Evolutionary conservation across 1,139 yeast genomes (phyloP), one percentile per base, ranked within the genome.

Genomic region (Cylindricascospora bacillispora): DNA sequence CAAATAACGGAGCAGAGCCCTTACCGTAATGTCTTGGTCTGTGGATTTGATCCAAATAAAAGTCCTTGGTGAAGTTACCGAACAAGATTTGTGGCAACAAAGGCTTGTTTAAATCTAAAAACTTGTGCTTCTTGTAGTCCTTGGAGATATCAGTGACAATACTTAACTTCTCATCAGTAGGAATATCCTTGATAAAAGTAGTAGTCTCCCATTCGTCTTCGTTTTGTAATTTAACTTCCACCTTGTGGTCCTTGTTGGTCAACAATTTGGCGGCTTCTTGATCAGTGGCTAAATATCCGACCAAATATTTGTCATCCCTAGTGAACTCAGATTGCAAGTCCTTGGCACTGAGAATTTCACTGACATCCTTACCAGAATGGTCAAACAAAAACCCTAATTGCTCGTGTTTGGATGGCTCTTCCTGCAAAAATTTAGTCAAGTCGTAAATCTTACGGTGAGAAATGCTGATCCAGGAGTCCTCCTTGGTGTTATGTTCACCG

Each of bases 31-130:
- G 98, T 52, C 98, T 76, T 33, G 98, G 98, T 56, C 95, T 73
- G 57, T 89, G 98, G 26, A 89, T 92, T 59, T 89, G 97, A 53
- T 85, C 95, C 50, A 89, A 65, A 56, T 89, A 89, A 50, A 89
- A 89, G 29, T 81, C 93, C 54, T 82, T 86, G 26, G 79, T 50
- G 62, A 83, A 89, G 27, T 69, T 65, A 25, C 85, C 73, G 37
- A 67, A 64, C 37, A 82, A 58, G 30, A 89, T 81, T 60, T 89
- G 98, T 57, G 70, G 53, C 32, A 89, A 60, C 45, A 89, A 63
- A 1, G 98, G 93, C 54, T 72, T 74, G 47, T 67, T 73, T 49
- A 89, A 70, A 53, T 89, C 97, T 47, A 89, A 64, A 54, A 89
- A 89, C 54, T 80, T 68, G 64, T 89, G 93, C 45, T 74, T 77